Evolutionary conservation across 2,329 filamentous ascomycete genomes (phyloP), one percentile per base, ranked within the genome.

Genomic region (Hypoxylon sp.): DNA sequence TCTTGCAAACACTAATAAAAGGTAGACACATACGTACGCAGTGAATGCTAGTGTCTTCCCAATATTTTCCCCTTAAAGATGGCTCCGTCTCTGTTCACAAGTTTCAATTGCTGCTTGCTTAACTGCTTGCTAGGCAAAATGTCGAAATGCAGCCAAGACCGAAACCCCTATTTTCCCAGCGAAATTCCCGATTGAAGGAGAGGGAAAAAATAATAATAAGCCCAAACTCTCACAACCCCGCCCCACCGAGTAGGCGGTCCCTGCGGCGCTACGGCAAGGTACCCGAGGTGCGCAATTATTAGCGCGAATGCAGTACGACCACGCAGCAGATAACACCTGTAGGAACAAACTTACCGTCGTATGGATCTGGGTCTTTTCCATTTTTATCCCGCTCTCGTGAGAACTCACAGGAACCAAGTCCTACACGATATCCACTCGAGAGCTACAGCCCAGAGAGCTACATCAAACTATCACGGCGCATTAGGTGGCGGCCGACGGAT

Each of bases 201-300:
- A 62, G 11, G n/a, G 1, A 42, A 17, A 61, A 57, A 57, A 50
- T 33, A 53, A 50, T 8, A 42, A 42, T 44, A 48, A 53, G 57
- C 37, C 62, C 50, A 61, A 66, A 61, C 53, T 54, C 42, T 30
- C 13, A 11, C 17, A n/a, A 40, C 56, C 56, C 49, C 27, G 58
- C 55, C 69, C 68, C 63, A 67, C 56, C 62, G 53, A 65, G 17
- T 13, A 64, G 56, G 64, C 64, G 63, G 69, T 61, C 63, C 70
- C 69, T 66, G 67, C 61, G 62, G 69, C 66, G 66, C 73, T 74
- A 74, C 73, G 72, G 73, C 64, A 74, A 74, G 73, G 73, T 74
- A 74, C 73, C 73, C 73, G 73, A 72, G 44, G 66, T 70, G 68
- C 69, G 65, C 69, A 70, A 74, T 44, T 72, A 64, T 67, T 72